These are phyloP conservation scores for Aspergillus phoenicis DNA, from an alignment of 2,329 filamentous ascomycete species.

Conservation along the genomic window DNA sequence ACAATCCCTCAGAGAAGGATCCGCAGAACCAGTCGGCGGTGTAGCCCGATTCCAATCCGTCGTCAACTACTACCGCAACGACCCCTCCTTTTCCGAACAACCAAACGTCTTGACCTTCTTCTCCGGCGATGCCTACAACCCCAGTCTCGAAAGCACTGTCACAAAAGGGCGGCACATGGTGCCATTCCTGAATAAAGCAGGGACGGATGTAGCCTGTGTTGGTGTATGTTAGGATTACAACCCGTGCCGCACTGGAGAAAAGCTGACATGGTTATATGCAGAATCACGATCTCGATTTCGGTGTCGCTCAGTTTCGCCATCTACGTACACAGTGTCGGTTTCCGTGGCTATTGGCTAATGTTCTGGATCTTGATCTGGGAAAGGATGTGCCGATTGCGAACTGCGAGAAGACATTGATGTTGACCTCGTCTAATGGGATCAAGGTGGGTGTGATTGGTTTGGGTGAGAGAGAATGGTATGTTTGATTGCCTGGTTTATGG, in stretches of 20 bases:
- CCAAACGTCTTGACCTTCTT: conserved; percentile 75
- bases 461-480: conserved; percentile 78
- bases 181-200: conserved; percentile 74
- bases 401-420: conserved; percentile 72
- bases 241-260: conserved; percentile 1
- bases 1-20: conserved; percentile 50
- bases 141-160: conserved; percentile 82
- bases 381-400: conserved; percentile 74
- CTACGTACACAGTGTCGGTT: conserved; percentile 75
- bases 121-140: conserved; percentile 91
- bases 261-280: conserved; percentile 36
- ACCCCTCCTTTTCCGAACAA: conserved; percentile 63
- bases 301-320: conserved; percentile 75
- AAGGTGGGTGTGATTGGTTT: conserved; percentile 84
- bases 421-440: conserved; percentile 79
- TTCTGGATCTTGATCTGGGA: conserved; percentile 80
- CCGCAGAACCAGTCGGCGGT: conserved; percentile 81
- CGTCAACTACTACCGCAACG: conserved; percentile 70
- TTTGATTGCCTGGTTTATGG: background rate
- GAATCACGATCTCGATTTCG: conserved; percentile 94
- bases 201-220: conserved; percentile 78
- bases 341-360: conserved; percentile 87
- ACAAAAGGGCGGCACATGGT: conserved; percentile 94
- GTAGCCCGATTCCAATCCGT: conserved; percentile 78
- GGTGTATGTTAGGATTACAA: conserved; percentile 58